Evolutionary conservation across 257 asterid genomes (phyloP).

Genomic region (Catharanthus roseus): DNA sequence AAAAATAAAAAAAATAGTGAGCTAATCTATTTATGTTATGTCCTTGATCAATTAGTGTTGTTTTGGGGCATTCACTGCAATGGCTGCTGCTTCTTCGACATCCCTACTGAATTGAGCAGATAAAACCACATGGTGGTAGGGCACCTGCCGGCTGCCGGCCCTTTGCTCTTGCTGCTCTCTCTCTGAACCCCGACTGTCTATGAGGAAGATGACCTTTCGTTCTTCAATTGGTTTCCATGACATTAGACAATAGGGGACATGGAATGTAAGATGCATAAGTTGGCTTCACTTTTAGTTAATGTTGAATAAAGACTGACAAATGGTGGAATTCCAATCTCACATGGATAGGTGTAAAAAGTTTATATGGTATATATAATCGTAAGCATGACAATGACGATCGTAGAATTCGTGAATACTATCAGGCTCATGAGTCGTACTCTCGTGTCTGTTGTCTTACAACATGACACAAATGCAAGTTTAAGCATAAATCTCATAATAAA

Average conservation of each 20-base stretch:
- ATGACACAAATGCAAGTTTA: no score
- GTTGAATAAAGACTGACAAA: background rate
- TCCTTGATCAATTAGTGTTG: background rate
- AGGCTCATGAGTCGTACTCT: no score
- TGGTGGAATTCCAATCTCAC: no score
- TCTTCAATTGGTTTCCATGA: background rate
- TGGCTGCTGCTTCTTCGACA: slow-evolving; percentile 21
- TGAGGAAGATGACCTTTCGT: background rate
- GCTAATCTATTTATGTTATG: no score
- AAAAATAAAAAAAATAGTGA: no score
- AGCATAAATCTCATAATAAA: no score
- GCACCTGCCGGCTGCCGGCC: background rate
- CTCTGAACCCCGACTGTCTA: background rate
- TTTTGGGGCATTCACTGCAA: background rate
- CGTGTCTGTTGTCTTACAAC: no score
- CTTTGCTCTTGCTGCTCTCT: background rate
- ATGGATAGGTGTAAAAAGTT: no score
- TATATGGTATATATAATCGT: no score
- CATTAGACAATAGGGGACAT: background rate
- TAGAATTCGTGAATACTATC: no score
- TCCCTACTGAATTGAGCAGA: slow-evolving; percentile 12
- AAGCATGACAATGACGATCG: no score
- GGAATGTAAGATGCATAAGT: background rate
- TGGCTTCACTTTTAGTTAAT: background rate
- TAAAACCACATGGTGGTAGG: slow-evolving; percentile 21